Percentiles rank a stretch among this genome's conserved stretches.
Conservation (phyloP, 805 yeast genomes). For the Nakazawaea siamensis region DNA sequence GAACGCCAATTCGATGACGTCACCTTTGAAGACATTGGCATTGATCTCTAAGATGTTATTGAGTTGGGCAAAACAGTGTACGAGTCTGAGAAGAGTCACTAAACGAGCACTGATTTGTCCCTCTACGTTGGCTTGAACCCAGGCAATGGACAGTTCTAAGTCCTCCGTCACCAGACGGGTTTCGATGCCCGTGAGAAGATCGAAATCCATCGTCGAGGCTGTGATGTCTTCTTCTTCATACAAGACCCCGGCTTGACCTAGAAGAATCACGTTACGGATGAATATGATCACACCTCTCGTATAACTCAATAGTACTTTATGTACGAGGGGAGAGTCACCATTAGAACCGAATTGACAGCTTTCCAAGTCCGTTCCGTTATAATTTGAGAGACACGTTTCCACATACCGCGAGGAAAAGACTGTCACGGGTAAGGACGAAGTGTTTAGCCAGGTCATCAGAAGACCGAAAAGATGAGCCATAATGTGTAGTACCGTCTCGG, state of each 20-base stretch:
- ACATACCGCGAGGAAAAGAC: conserved; percentile 70
- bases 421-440: conserved; percentile 68
- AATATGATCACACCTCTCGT: conserved; percentile 46
- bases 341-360: conserved; percentile 10
- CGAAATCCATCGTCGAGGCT: conserved; percentile 51
- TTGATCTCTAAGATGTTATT: conserved; percentile 12
- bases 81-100: conserved; percentile 21
- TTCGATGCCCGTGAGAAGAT: conserved; percentile 27
- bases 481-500: conserved; percentile 38
- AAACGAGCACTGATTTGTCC: conserved; percentile 10
- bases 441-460: conserved; percentile 67
- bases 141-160: conserved; percentile 25
- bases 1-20: conserved; percentile 12
- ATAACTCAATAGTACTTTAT: conserved; percentile 42
- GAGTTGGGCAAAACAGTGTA: conserved; percentile 21
- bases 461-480: conserved; percentile 45
- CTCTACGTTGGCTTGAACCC: conserved; percentile 19
- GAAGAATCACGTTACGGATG: conserved; percentile 35
- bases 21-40: neutral
- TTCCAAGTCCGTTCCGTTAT: conserved; percentile 8
- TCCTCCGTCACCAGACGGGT: conserved; percentile 12
- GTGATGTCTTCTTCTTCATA: conserved; percentile 73
- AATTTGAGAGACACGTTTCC: conserved; percentile 37
- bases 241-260: conserved; percentile 50
- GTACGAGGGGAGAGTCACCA: conserved; percentile 27